Evolutionary conservation across 495 filamentous ascomycete genomes (phyloP).

Genomic region (Schizothecium vesticola): DNA sequence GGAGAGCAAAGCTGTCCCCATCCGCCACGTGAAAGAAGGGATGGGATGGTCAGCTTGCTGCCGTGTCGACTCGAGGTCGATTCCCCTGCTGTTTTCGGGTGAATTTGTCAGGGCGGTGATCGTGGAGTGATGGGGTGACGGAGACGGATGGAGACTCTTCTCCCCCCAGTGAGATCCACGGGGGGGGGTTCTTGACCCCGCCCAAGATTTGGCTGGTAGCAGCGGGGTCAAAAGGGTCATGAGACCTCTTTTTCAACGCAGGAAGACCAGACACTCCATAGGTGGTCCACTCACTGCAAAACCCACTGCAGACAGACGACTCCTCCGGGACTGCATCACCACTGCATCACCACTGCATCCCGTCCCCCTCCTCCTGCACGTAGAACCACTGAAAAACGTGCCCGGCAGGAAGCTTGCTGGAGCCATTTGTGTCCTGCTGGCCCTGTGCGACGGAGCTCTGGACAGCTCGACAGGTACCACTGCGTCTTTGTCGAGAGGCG

Average conservation of each 20-base stretch:
- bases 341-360: not conserved
- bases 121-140: not conserved
- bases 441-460: not conserved
- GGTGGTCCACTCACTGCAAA: conserved; percentile 19
- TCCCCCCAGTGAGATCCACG: not conserved
- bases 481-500: conserved; percentile 10
- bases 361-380: not conserved
- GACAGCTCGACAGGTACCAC: conserved; percentile 4
- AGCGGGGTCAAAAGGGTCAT: conserved; percentile 25
- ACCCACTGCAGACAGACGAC: conserved; percentile 9
- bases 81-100: conserved; percentile 14
- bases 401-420: conserved; percentile 15
- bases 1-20: not conserved
- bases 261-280: conserved; percentile 19
- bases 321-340: not conserved
- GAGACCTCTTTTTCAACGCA: conserved; percentile 26
- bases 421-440: conserved; percentile 1
- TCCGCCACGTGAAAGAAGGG: not conserved
- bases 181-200: conserved; percentile 7
- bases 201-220: conserved; percentile 23
- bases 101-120: conserved; percentile 1
- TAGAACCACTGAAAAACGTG: not conserved
- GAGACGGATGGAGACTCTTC: not conserved
- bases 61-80: not conserved
- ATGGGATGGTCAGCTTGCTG: not conserved